Evolutionary conservation across 148 eudicot species (phyloP).

Genomic region (Vaccinium myrtillus): DNA sequence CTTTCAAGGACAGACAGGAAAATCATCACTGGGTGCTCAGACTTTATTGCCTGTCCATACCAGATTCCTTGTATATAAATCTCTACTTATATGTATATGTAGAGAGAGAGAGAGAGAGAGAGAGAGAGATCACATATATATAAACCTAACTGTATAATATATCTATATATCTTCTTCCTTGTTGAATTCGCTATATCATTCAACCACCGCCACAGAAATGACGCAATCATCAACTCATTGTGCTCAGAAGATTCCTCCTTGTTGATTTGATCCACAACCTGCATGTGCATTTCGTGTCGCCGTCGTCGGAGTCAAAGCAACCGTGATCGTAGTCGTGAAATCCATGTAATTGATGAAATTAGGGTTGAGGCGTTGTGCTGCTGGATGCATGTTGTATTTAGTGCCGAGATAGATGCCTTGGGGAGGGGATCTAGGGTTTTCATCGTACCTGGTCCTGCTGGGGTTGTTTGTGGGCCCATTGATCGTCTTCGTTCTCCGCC

Average conservation of each 20-base stretch:
- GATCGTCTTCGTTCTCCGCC: constrained; percentile 43
- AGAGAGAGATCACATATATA: neutral
- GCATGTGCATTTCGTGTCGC: constrained; percentile 21
- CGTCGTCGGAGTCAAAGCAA: neutral
- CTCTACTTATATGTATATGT: too few species aligned
- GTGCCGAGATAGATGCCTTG: constrained; percentile 51
- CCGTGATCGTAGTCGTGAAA: neutral
- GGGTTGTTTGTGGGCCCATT: constrained; percentile 33
- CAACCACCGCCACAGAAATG: neutral
- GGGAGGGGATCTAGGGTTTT: constrained; percentile 72
- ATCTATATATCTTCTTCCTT: constrained; percentile 11
- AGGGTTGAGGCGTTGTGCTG: constrained; percentile 19
- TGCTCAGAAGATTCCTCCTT: neutral
- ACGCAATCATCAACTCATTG: neutral
- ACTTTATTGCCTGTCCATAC: neutral
- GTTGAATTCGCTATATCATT: constrained; percentile 12
- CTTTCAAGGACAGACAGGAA: neutral
- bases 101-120: neutral
- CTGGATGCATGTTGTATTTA: constrained; percentile 21
- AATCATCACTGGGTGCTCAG: neutral
- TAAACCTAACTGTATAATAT: neutral
- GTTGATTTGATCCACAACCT: neutral
- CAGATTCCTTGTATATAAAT: neutral
- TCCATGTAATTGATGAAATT: constrained; percentile 20
- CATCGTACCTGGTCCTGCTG: constrained; percentile 29